A percentile compares a stretch with the other conserved stretches of the same genome.
phyloP scores from a whole-genome alignment of 2,329 filamentous ascomycete genomes.

The Talaromyces rugulosus region DNA sequence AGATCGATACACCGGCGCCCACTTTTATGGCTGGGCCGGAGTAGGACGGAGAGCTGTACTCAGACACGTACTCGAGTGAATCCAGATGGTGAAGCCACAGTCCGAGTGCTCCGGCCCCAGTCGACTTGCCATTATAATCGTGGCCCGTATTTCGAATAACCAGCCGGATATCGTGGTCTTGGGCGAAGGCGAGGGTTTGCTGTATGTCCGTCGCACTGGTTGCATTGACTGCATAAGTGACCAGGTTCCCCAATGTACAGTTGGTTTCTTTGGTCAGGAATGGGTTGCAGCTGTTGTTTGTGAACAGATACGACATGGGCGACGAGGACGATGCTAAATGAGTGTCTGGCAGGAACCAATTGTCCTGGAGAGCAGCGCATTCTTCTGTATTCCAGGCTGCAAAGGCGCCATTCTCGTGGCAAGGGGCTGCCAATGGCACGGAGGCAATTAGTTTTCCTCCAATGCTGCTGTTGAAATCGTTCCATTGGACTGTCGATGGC shows the following conservation, averaged over 20 bases:
- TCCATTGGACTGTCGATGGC: conserved; percentile 34
- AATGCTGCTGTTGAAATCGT: conserved; percentile 32
- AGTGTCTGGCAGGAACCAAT: not conserved
- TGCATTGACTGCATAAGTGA: conserved; percentile 33
- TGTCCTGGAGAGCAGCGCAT: not conserved
- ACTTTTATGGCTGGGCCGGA: conserved; percentile 4
- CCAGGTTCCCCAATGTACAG: conserved; percentile 28
- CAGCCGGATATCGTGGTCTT: conserved; percentile 11
- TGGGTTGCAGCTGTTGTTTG: conserved; percentile 30
- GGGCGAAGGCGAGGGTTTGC: conserved; percentile 5
- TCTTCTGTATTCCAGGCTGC: not conserved
- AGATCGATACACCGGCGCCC: conserved; percentile 3
- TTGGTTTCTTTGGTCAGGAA: conserved; percentile 21
- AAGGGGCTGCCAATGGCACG: conserved; percentile 28
- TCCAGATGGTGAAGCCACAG: conserved; percentile 51
- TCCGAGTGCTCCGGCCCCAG: conserved; percentile 44
- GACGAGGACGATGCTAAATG: conserved; percentile 23
- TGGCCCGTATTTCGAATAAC: conserved; percentile 12
- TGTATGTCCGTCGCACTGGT: conserved; percentile 10
- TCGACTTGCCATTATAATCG: conserved; percentile 40
- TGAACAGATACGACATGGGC: conserved; percentile 29
- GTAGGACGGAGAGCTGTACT: conserved; percentile 15
- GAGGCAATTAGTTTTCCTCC: conserved; percentile 32
- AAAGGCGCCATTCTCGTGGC: conserved; percentile 18
- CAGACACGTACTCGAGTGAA: conserved; percentile 33